phyloP scores from a whole-genome alignment of 192 early-diverging fungal species.

The Phycomyces nitens region DNA sequence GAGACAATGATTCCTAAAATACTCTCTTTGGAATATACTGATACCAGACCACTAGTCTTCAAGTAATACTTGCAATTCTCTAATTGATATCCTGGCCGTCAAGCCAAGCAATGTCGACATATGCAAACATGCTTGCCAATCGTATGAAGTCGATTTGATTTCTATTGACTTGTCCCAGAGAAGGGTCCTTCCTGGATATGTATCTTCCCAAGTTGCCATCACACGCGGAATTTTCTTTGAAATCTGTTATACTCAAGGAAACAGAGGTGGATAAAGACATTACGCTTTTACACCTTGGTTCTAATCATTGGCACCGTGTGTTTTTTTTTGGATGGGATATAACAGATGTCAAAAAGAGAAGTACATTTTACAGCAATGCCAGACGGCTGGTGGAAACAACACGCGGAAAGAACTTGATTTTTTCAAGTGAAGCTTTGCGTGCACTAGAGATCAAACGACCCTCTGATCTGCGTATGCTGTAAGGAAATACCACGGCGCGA shows the following conservation, averaged over 20 bases:
- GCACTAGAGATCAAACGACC: conserved; percentile 73
- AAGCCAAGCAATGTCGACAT: conserved; percentile 68
- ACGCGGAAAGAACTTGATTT: conserved; percentile 74
- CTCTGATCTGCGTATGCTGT: conserved; percentile 80
- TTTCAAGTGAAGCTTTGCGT: conserved; percentile 64
- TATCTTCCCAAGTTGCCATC: conserved; percentile 62
- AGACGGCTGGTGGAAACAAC: conserved; percentile 62
- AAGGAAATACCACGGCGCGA: conserved; percentile 20
- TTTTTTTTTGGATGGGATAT: background rate
- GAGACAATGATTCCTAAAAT: background rate
- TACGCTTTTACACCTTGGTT: too few species aligned
- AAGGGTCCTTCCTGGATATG: conserved; percentile 59
- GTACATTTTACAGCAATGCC: conserved; percentile 65
- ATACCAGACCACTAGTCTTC: too few species aligned
- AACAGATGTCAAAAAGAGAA: conserved; percentile 56
- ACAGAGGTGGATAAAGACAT: conserved; percentile 53
- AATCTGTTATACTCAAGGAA: conserved; percentile 61
- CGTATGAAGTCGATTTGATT: conserved; percentile 78
- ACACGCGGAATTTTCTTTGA: conserved; percentile 81
- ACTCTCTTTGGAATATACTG: too few species aligned
- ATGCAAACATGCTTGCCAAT: conserved; percentile 64
- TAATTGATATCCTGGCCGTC: conserved; percentile 69
- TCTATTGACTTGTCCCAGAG: conserved; percentile 47
- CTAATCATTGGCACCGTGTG: too few species aligned
- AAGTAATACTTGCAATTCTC: conserved; percentile 4